Base-by-base conservation (phyloP, 345 rosid species). In the Murraya koenigii region DNA sequence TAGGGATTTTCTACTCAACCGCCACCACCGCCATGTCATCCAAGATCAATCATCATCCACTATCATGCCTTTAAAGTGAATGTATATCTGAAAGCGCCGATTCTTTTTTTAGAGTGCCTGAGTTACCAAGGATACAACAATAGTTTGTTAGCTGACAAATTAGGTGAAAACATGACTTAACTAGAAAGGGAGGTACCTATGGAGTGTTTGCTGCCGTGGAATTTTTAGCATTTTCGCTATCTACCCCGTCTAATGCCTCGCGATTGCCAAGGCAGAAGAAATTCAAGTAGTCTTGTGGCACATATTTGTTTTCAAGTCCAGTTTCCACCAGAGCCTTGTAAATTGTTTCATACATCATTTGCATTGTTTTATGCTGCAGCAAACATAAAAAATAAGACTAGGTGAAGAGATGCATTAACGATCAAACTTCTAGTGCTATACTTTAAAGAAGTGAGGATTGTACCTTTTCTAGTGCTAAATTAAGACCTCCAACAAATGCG, bases 201-300 rank as follows among this genome's bases (percentile, higher is more conserved):
- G 84, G 72, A 75, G 87, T 78, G 78, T 87, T 89, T 83, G 85
- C 58, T 64, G 81, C 56, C 54, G 66, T 72, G 60, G 90, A 39
- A 26, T 59, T 82, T 30, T 62, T 78, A 13, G 87, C 75, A 70
- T 66, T 80, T 47, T 32, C 1, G 32, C 77, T 76, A 69, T 81
- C 72, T 64, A 85, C 87, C 44, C 78, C 81, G 58, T 84, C 84
- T 19, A 82, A 23, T 41, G 86, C 89, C 80, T 95, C 98, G 2
- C 98, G 93, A 78, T 85, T 93, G 78, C 99, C 98, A 17, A 95
- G 93, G 87, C 99, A 95, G 88, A 93, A 95, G 91, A 95, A 95
- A 85, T 87, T 93, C 73, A 95, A 80, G 69, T 80, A 95, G 87
- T 95, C 98, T 80, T 92, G 99, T 10, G 99, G 99, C 80, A 88